phyloP scores from a whole-genome alignment of 768 basidiomycete species.

The Psilocybe sp. region DNA sequence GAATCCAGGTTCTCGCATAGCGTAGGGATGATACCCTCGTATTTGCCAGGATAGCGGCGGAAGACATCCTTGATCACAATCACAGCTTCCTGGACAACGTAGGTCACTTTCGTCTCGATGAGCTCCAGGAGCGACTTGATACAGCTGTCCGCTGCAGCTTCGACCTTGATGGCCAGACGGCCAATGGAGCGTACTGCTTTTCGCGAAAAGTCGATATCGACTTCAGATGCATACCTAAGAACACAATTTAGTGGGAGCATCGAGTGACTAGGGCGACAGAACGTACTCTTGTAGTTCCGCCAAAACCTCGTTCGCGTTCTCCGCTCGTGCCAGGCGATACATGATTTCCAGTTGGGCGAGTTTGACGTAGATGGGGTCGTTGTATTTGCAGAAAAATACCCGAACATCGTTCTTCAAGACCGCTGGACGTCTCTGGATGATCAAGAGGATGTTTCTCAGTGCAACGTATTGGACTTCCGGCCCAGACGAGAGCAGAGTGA shows the following conservation, averaged over 20 bases:
- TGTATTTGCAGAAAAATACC: constrained; percentile 99
- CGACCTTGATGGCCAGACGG: constrained; percentile 95
- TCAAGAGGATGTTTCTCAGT: constrained; percentile 92
- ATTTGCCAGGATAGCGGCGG: constrained; percentile 92
- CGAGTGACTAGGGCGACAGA: not conserved
- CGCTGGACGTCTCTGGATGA: constrained; percentile 90
- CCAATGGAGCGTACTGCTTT: constrained; percentile 98
- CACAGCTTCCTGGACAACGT: constrained; percentile 95
- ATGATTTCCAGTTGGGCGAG: constrained; percentile 98
- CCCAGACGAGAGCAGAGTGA: constrained; percentile 92
- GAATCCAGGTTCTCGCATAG: constrained; percentile 90
- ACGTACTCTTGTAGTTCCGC: constrained; percentile 92
- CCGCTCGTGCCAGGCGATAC: constrained; percentile 94
- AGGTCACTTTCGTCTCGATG: constrained; percentile 90
- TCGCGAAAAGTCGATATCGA: constrained; percentile 96
- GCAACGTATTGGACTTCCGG: constrained; percentile 99
- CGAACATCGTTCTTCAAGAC: constrained; percentile 97
- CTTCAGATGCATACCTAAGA: constrained; percentile 93
- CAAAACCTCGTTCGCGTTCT: constrained; percentile 89
- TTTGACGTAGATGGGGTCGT: constrained; percentile 99
- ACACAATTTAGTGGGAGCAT: not conserved
- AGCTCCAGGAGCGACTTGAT: constrained; percentile 83
- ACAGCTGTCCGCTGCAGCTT: constrained; percentile 83
- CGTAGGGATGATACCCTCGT: constrained; percentile 93
- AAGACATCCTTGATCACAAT: constrained; percentile 99